Evolutionary conservation across 352 stramenopile species (phyloP), one percentile per base, ranked within the genome.

Genomic region (Elongisporangium prolatum): DNA sequence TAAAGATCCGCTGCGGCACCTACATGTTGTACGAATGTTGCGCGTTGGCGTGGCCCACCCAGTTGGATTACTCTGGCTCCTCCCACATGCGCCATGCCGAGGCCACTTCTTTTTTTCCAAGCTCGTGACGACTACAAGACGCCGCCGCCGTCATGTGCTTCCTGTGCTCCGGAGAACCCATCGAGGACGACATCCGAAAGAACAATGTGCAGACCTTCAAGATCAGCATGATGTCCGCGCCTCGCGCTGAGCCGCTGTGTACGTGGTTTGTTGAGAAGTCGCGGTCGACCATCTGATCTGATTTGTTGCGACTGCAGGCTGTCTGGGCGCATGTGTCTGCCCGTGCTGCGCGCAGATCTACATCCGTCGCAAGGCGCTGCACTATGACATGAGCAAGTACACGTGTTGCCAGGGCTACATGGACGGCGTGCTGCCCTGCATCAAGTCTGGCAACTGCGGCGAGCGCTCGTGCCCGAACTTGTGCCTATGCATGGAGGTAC

Each of bases 381-480:
- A 96, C 67, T 80, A 84, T 21, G 91, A 96, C 61, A 98, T 97
- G 93, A 77, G 61, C 52, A 96, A 98, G 50, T 98, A 98, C 72
- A 76, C 68, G 50, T 98, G 91, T 71, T 98, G 92, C 68, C 92
- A 98, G 71, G 88, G 90, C 10, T 97, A 97, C 70, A 96, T 97
- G 72, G 87, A 95, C 51, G 80, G 83, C 57, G 77, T 95, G 21
- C 89, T 96, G 58, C 95, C 85, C 40, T 97, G 92, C 66, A 57
- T 88, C 34, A 74, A 90, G 59, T 85, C 90, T 2, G 93, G 93
- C 3, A 64, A 86, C 13, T 88, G 91, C 56, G 84, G 92, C 38
- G 93, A 98, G 68, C 69, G 76, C 11, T 82, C 65, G 21, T 97
- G 89, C 59, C 93, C 93, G 44, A 86, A 94, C 56, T 48, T 68